These are phyloP conservation scores for Cynanchum wilfordii DNA, from an alignment of 257 asterid species.

Conservation along the genomic window DNA sequence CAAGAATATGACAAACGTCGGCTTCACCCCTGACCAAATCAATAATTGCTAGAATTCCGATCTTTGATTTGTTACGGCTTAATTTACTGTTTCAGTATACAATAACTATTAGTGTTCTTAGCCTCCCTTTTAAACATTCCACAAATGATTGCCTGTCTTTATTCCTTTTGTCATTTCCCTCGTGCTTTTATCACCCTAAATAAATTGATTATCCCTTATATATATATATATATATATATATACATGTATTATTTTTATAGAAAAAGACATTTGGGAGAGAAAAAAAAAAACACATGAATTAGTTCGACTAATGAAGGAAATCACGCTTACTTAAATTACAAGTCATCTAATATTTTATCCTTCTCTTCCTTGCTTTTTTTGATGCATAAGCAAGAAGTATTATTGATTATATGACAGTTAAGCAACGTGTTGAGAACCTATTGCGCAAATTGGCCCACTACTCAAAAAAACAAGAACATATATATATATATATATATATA, in stretches of 20 bases:
- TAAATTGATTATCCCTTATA: background rate
- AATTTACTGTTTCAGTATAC: no score
- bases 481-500: no score
- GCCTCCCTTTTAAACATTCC: background rate
- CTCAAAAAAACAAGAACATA: background rate
- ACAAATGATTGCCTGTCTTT: background rate
- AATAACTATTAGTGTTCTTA: background rate
- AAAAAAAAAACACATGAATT: background rate
- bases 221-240: background rate
- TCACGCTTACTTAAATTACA: constrained; percentile 7
- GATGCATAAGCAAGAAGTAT: constrained; percentile 7
- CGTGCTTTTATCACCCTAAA: background rate
- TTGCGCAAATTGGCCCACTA: constrained; percentile 3
- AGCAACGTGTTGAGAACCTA: constrained; percentile 5
- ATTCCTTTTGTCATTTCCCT: background rate
- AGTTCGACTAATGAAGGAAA: background rate
- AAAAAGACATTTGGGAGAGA: no score
- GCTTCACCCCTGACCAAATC: no score
- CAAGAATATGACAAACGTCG: no score
- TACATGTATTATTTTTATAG: no score
- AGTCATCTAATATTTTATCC: constrained; percentile 6
- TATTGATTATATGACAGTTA: constrained; percentile 2
- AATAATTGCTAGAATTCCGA: no score
- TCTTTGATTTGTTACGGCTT: no score
- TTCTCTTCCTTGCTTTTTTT: background rate